phyloP scores from a whole-genome alignment of 345 rosid species.

The Gossypium thurberi region DNA sequence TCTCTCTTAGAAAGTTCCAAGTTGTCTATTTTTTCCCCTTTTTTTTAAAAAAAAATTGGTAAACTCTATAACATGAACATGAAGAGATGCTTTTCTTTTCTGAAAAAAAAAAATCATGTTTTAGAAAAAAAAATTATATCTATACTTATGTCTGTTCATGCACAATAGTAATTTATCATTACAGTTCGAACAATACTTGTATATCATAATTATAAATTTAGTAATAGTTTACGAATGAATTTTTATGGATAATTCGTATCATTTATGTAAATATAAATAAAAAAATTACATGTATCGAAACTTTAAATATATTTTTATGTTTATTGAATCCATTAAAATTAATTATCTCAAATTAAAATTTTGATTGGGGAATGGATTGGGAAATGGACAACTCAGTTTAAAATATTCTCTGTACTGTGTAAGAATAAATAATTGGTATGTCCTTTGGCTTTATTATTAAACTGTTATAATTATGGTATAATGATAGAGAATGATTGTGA shows the following conservation, averaged over 20 bases:
- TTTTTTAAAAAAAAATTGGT: background rate
- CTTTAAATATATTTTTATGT: no score
- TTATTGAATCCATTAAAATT: no score
- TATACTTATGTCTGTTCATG: background rate
- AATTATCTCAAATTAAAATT: no score
- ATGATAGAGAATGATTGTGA: conserved; percentile 5
- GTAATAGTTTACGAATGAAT: no score
- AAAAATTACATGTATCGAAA: no score
- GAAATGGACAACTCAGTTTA: conserved; percentile 1
- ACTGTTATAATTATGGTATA: background rate
- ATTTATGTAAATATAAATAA: no score
- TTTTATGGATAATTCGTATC: no score
- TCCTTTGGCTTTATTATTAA: background rate
- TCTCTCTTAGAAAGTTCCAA: conserved; percentile 32
- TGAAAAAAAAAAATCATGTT: background rate
- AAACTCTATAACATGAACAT: conserved; percentile 31
- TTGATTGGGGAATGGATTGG: background rate
- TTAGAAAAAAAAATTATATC: background rate
- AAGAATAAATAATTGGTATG: background rate
- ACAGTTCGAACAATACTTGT: background rate
- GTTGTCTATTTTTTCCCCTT: conserved; percentile 20
- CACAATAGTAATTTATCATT: background rate
- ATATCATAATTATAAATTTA: no score
- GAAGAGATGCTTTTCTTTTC: conserved; percentile 20
- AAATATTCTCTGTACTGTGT: background rate